phyloP scores from a whole-genome alignment of 768 basidiomycete species.

The Phlegmacium glaucopus region DNA sequence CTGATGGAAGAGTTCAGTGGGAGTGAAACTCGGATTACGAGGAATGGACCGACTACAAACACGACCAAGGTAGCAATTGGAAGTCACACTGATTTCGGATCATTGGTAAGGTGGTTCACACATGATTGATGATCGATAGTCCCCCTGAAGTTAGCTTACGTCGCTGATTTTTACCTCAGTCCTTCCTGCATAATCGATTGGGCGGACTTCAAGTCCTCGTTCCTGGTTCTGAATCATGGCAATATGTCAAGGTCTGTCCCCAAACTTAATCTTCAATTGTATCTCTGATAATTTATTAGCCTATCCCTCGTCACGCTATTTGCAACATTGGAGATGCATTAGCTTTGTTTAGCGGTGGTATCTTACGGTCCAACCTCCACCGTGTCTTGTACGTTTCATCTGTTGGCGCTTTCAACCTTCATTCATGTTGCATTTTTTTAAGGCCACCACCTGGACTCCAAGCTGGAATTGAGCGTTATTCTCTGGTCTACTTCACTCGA shows the following conservation, averaged over 20 bases:
- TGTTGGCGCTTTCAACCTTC: neutral
- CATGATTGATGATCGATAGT: too few relatives aligned
- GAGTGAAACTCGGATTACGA: conserved; percentile 55
- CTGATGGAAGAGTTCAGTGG: conserved; percentile 52
- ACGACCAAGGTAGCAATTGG: conserved; percentile 46
- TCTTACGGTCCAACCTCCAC: conserved; percentile 63
- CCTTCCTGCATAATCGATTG: conserved; percentile 66
- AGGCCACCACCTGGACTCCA: too few relatives aligned
- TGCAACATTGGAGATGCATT: too few relatives aligned
- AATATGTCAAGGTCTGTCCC: conserved; percentile 54
- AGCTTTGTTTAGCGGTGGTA: conserved; percentile 58
- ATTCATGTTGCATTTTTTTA: neutral
- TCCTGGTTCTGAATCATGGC: conserved; percentile 60
- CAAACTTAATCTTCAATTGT: neutral
- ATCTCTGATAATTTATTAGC: conserved; percentile 31
- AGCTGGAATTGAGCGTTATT: conserved; percentile 52
- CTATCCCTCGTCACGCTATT: too few relatives aligned
- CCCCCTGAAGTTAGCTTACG: too few relatives aligned
- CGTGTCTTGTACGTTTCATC: conserved; percentile 48
- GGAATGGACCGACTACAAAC: conserved; percentile 37
- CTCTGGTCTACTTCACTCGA: conserved; percentile 66
- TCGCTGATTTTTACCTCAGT: conserved; percentile 38
- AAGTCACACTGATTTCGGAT: conserved; percentile 72
- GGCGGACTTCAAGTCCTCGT: conserved; percentile 70
- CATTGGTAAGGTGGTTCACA: conserved; percentile 46